Base-by-base conservation (phyloP, 139 green algal species). In the Nannochloris sp. region DNA sequence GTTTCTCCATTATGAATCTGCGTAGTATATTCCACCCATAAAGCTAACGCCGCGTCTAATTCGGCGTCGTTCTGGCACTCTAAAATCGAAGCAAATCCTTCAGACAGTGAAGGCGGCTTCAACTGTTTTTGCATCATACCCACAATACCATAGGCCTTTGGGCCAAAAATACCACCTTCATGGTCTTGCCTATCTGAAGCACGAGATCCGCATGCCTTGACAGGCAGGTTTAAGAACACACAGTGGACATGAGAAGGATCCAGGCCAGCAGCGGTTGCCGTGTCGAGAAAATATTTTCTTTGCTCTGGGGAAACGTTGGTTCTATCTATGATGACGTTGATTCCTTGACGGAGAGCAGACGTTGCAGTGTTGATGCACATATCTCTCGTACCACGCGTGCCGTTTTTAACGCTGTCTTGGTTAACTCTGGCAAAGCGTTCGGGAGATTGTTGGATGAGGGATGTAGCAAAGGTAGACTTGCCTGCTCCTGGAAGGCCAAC, bases 391-490 rank as follows among this genome's bases (percentile, higher is more conserved):
- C 86, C 86, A 4, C 42, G 78, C 57, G 48, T 78, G 19, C 75
- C 75, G 5, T 59, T 59, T 35, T 47, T 60, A n/a, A 88, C 75
- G 31, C 46, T 72, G 54, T 87, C 84, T 54, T 91, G 83, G 38
- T 73, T 79, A 0, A 90, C 36, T 4, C 75, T 64, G 3, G 60
- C 60, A 75, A 76, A 86, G 0, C 34, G 32, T 9, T 65, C 42
- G 1, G 34, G 23, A 6, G 27, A 46, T 2, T 29, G 12, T 27
- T 58, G 6, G 3, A 78, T 62, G 7, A 92, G 70, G 1, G 14
- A 10, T 1, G 64, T 31, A 45, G 54, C 61, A 36, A 92, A 87
- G 1, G 83, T 93, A 61, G 72, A 85, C 62, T 92, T 92, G 61
- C 86, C 86, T 27, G 67, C 39, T 19, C 72, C 69, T 5, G 68